phyloP scores from a whole-genome alignment of 2,329 filamentous ascomycete species.

The Colletotrichum plurivorum region DNA sequence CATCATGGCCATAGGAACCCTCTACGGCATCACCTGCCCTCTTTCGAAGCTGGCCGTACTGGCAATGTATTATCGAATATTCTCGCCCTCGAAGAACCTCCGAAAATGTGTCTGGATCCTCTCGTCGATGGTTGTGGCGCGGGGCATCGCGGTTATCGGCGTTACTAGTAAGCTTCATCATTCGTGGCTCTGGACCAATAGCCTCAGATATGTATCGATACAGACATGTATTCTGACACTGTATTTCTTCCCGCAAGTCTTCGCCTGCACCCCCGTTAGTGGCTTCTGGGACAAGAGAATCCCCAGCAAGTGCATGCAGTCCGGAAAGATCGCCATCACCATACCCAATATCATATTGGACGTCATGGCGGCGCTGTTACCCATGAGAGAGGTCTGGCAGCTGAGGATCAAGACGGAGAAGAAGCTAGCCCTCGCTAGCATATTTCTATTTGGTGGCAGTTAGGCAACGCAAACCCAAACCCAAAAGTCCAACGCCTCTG shows the following conservation, averaged over 20 bases:
- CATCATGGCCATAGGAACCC: constrained; percentile 7
- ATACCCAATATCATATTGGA: background rate
- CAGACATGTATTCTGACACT: background rate
- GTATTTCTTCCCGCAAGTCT: background rate
- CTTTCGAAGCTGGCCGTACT: constrained; percentile 17
- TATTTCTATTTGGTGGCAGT: constrained; percentile 4
- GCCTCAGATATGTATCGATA: background rate
- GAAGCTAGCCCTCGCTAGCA: background rate
- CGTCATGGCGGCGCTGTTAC: background rate
- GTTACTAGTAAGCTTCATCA: background rate
- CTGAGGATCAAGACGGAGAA: constrained; percentile 2
- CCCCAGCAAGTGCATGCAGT: constrained; percentile 7
- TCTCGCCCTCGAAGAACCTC: constrained; percentile 16
- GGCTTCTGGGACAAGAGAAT: background rate
- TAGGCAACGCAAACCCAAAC: background rate
- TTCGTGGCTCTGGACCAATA: background rate
- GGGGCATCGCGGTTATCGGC: constrained; percentile 9
- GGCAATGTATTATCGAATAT: constrained; percentile 22
- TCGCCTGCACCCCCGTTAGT: background rate
- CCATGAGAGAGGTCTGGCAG: constrained; percentile 4
- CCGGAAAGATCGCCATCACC: background rate
- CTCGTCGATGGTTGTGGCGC: constrained; percentile 1
- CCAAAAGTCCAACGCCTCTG: background rate
- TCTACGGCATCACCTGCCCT: constrained; percentile 11
- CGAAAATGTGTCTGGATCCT: constrained; percentile 2